phyloP scores from a whole-genome alignment of 345 rosid species.

The Xanthoceras sorbifolium region DNA sequence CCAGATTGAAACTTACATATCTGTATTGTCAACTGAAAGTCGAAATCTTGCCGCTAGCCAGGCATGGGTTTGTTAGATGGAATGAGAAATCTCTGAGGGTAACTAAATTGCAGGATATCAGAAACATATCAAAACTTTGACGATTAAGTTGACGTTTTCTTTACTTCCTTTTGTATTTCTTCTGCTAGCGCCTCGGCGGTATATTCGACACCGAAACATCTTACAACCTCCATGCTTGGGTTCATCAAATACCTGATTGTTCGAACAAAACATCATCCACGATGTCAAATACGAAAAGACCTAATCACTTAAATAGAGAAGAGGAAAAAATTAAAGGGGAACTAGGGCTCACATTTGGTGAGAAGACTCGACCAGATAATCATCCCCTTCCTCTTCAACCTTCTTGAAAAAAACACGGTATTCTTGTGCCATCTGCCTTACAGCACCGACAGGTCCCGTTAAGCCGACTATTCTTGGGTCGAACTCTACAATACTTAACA shows the following conservation, averaged over 20 bases:
- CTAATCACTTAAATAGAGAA: neutral
- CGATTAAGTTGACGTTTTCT: constrained; percentile 17
- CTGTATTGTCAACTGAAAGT: neutral
- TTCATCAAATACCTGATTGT: constrained; percentile 70
- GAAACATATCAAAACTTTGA: neutral
- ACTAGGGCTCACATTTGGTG: constrained; percentile 63
- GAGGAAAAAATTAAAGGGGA: neutral
- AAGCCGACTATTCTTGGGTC: constrained; percentile 71
- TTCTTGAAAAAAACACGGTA: constrained; percentile 80
- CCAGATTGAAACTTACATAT: neutral
- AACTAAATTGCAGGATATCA: neutral
- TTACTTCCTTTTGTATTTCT: constrained; percentile 60
- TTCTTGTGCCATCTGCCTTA: constrained; percentile 87
- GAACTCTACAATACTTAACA: constrained; percentile 60
- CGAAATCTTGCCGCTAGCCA: neutral
- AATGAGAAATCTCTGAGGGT: neutral
- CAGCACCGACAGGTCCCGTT: constrained; percentile 62
- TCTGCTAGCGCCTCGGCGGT: constrained; percentile 56
- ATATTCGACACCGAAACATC: constrained; percentile 80
- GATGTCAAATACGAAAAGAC: neutral
- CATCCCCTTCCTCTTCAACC: constrained; percentile 85
- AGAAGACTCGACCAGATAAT: constrained; percentile 82
- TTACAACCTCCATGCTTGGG: constrained; percentile 80
- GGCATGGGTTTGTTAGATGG: neutral
- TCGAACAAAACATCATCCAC: constrained; percentile 5